phyloP scores from a whole-genome alignment of 352 stramenopile species.

The Globisporangium ultimum region DNA sequence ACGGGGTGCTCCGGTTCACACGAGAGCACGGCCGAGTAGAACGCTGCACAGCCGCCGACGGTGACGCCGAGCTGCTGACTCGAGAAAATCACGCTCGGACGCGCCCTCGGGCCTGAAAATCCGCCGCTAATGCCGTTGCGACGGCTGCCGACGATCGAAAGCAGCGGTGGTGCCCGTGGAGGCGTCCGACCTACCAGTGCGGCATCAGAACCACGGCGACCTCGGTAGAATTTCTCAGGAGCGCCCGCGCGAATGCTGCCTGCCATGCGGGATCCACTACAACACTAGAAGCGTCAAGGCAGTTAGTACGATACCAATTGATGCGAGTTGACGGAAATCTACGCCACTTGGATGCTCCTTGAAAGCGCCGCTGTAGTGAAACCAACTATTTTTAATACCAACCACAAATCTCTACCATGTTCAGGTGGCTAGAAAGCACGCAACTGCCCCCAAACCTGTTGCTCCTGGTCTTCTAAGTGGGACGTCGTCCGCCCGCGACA shows the following conservation, averaged over 20 bases:
- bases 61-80: constrained; percentile 31
- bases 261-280: too few relatives aligned
- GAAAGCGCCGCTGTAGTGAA: too few relatives aligned
- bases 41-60: constrained; percentile 38
- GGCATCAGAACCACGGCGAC: constrained; percentile 1
- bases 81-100: constrained; percentile 39
- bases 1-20: constrained; percentile 38
- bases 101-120: constrained; percentile 10
- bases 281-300: too few relatives aligned
- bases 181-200: not conserved
- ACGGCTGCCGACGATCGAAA: not conserved
- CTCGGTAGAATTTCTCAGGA: too few relatives aligned
- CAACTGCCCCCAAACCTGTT: too few relatives aligned
- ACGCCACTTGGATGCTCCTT: too few relatives aligned
- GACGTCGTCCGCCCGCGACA: constrained; percentile 52
- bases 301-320: too few relatives aligned
- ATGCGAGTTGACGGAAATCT: too few relatives aligned
- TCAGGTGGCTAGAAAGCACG: too few relatives aligned
- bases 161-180: not conserved
- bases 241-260: too few relatives aligned
- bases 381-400: too few relatives aligned
- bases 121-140: constrained; percentile 15
- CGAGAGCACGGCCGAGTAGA: constrained; percentile 51
- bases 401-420: too few relatives aligned
- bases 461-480: constrained; percentile 1